A percentile compares a stretch with the other conserved stretches of the same genome.
Conservation (phyloP, 2,329 filamentous ascomycete genomes). For the Zasmidium angulare region DNA sequence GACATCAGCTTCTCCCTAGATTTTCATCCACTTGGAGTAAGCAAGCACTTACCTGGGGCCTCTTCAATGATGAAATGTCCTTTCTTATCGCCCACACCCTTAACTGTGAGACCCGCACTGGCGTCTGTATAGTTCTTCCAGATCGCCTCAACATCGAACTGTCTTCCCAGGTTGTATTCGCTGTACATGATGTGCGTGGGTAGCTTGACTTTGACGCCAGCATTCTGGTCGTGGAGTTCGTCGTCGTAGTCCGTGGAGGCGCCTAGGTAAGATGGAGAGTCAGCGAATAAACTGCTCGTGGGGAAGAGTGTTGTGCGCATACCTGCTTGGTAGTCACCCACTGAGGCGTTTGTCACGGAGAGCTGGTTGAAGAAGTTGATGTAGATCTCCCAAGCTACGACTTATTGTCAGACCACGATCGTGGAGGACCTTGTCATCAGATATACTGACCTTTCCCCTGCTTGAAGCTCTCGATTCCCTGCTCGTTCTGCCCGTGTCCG, state of each 20-base stretch:
- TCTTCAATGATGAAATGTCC: conserved; percentile 8
- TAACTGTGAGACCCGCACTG: background rate
- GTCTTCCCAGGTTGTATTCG: conserved; percentile 5
- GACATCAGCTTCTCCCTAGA: too few species aligned
- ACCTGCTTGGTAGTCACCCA: conserved; percentile 10
- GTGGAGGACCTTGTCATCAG: background rate
- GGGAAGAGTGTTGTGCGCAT: background rate
- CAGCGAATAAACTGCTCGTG: too few species aligned
- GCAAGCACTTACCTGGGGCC: conserved; percentile 6
- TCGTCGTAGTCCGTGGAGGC: conserved; percentile 9
- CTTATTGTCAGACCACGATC: background rate
- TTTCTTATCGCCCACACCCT: conserved; percentile 2
- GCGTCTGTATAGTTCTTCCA: conserved; percentile 9
- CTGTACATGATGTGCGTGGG: conserved; percentile 14
- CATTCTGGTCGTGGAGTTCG: conserved; percentile 7
- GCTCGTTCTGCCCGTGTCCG: conserved; percentile 6
- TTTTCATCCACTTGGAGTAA: too few species aligned
- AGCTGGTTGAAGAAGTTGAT: conserved; percentile 15
- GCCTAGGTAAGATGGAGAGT: background rate
- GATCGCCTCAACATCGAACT: conserved; percentile 9
- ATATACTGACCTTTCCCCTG: conserved; percentile 4
- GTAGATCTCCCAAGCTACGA: conserved; percentile 8
- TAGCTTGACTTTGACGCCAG: conserved; percentile 12
- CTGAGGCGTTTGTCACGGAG: conserved; percentile 16
- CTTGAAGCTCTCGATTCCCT: conserved; percentile 9